Evolutionary conservation across 2,329 filamentous ascomycete genomes (phyloP), one percentile per base, ranked within the genome.

Genomic region (Thielaviopsis ethacetica): DNA sequence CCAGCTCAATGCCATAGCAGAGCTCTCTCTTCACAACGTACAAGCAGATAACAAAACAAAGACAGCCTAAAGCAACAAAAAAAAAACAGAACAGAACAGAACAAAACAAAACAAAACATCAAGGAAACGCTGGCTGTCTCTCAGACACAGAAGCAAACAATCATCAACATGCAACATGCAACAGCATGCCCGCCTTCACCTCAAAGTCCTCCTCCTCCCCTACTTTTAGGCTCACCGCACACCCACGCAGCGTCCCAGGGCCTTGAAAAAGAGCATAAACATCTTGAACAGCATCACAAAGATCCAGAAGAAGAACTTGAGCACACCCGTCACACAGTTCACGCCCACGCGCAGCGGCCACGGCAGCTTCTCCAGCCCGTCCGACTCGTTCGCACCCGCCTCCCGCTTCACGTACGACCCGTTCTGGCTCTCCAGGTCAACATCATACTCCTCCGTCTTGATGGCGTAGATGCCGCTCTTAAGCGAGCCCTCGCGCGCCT

Each of bases 381-480:
- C 58, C 17, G 38, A 51, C 50, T 68, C 66, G 63, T 22, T 26
- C 22, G 52, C 27, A 24, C 71, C 71, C 57, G 68, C 65, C 49
- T 71, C 67, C 63, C 71, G 5, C 17, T 56, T 61, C 26, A 61
- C 61, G 62, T 71, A 76, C 63, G 74, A 77, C 57, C 73, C 75
- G 6, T 73, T 71, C 68, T 84, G 82, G 66, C 81, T 84, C 69
- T 84, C 82, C 5, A 85, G 67, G 63, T 85, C 82, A 44, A 84
- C 70, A 67, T 80, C 82, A 60, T 83, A 78, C 64, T 78, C 75
- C 63, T 83, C 78, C 66, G 79, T 73, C 63, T 72, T 74, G 41
- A 49, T 21, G 44, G 44, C n/a, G 44, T 49, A 49, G 44, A 49
- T 49, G 44, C 44, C 44, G 44, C 34, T 54, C 17, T 51, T 38